Base-by-base conservation (phyloP, 2,329 filamentous ascomycete species). In the Graphilbum sp. region DNA sequence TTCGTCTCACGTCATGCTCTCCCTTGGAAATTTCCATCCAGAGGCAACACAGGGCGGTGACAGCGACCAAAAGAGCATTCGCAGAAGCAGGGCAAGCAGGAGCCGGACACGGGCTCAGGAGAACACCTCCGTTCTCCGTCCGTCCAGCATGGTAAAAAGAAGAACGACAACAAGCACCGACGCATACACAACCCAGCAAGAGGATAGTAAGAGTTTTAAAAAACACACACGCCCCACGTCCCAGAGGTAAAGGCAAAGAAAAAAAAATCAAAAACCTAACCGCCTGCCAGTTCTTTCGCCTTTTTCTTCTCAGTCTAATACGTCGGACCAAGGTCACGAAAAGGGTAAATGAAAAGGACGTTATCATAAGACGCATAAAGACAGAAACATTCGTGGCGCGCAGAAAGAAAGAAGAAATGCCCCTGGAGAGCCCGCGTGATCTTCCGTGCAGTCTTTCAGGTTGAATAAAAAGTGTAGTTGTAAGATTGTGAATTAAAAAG, bases 341-440 rank as follows among this genome's bases (percentile, higher is more conserved):
- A 29, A n/a, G 27, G 27, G 13, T 8, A 29, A 17, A 25, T 15
- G 9, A 13, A 20, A 34, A 16, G 19, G 21, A 20, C 34, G 21
- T 35, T n/a, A 27, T 35, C 34, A 35, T 35, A 35, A 35, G 25
- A 35, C 21, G 13, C 34, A 18, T 35, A 21, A 35, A 25, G 34
- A 23, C 13, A n/a, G n/a, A 33, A n/a, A n/a, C n/a, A n/a, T n/a
- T n/a, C n/a, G n/a, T n/a, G n/a, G 27, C 10, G 13, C 27, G 27
- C 27, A 29, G 27, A n/a, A 12, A 29, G 12, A 15, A 18, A 39
- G 13, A 17, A 6, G 3, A 11, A 24, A n/a, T n/a, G n/a, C 20
- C n/a, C 15, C 25, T 21, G 29, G 36, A 3, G 20, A 19, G 8
- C 16, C 31, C 31, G 21, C 21, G 15, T 16, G 31, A 5, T 17